A percentile compares a stretch with the other conserved stretches of the same genome.
Conservation (phyloP, 139 green algal species). For the Edaphochlamys debaryana region DNA sequence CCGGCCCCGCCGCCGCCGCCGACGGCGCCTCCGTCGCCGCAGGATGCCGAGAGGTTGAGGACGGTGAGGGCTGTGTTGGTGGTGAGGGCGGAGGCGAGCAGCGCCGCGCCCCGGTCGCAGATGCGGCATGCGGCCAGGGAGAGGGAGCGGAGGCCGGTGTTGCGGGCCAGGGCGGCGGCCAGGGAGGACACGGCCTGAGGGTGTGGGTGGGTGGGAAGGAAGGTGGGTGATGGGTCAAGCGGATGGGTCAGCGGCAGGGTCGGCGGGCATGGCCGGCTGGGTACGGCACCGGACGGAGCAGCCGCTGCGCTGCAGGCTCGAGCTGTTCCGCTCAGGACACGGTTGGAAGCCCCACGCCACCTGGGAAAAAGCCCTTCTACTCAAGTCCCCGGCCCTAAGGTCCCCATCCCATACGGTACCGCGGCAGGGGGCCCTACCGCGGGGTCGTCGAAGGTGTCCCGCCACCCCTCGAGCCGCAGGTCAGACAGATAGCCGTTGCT, state of each 20-base stretch:
- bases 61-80: conserved; percentile 18
- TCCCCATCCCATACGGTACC: no score
- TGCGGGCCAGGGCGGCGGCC: conserved; percentile 15
- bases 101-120: background rate
- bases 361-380: no score
- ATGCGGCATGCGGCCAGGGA: conserved; percentile 28
- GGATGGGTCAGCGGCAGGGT: no score
- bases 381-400: background rate
- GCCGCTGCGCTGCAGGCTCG: no score
- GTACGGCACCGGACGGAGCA: no score
- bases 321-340: no score
- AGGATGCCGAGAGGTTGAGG: conserved; percentile 5
- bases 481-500: conserved; percentile 11
- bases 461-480: conserved; percentile 38
- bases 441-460: conserved; percentile 35
- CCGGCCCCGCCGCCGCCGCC: background rate
- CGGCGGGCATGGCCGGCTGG: no score
- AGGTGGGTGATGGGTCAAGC: no score
- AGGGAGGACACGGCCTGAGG: background rate
- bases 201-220: no score
- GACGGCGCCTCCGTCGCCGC: background rate
- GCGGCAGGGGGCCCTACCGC: background rate
- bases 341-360: no score
- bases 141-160: conserved; percentile 28
- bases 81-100: conserved; percentile 8